Evolutionary conservation across 2,329 filamentous ascomycete genomes (phyloP).

Genomic region (Penicillium sp.): DNA sequence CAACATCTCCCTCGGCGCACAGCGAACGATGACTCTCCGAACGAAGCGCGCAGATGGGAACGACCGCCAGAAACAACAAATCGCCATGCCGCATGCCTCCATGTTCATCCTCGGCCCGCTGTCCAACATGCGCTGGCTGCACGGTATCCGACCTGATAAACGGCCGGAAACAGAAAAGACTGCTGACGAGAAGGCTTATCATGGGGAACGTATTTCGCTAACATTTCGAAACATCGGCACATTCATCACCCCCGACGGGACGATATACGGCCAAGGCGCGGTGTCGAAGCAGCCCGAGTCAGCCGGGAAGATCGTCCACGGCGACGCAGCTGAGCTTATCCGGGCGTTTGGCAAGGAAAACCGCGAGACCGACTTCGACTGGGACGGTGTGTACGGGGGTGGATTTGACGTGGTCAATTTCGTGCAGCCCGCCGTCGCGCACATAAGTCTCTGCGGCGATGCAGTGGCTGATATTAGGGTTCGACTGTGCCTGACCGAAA

Average conservation of each 20-base stretch:
- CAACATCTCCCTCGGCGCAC: constrained; percentile 89
- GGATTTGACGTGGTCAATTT: constrained; percentile 74
- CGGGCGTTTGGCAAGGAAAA: too few relatives aligned
- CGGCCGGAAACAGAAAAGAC: constrained; percentile 65
- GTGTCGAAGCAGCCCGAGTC: constrained; percentile 59
- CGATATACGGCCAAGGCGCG: constrained; percentile 92
- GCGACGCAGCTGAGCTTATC: constrained; percentile 60
- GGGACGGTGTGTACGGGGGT: constrained; percentile 68
- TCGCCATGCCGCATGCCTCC: constrained; percentile 80
- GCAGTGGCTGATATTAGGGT: constrained; percentile 35
- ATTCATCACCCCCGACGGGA: constrained; percentile 62
- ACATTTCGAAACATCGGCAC: constrained; percentile 90
- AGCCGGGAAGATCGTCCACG: constrained; percentile 65
- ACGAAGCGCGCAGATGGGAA: too few relatives aligned
- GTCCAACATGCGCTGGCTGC: constrained; percentile 85
- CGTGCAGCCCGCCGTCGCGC: constrained; percentile 32
- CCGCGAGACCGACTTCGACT: constrained; percentile 65
- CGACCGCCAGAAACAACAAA: constrained; percentile 60
- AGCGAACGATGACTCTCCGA: constrained; percentile 83
- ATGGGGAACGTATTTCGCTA: constrained; percentile 77
- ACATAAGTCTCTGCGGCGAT: constrained; percentile 30
- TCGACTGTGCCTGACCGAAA: constrained; percentile 35
- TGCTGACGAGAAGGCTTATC: constrained; percentile 65
- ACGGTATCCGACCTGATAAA: constrained; percentile 88
- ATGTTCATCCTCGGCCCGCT: constrained; percentile 75